A percentile compares a stretch with the other conserved stretches of the same genome.
phyloP scores from a whole-genome alignment of 768 basidiomycete genomes.

The Coprinopsis cinerea region DNA sequence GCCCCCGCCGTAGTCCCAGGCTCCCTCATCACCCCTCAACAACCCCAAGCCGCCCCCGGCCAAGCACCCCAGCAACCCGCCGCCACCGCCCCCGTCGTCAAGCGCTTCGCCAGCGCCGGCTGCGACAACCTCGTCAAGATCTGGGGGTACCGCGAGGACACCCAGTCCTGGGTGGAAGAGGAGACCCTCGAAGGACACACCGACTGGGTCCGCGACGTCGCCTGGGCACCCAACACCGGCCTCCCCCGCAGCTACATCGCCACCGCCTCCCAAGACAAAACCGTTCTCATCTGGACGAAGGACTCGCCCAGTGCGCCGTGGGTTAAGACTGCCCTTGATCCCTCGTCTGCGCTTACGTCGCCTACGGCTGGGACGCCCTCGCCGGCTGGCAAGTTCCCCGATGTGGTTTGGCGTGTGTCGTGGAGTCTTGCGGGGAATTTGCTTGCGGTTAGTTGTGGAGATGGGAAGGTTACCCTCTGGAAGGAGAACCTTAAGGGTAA shows the following conservation, averaged over 20 bases:
- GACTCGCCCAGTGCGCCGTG: slow-evolving; percentile 68
- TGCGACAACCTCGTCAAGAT: slow-evolving; percentile 95
- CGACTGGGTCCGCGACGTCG: slow-evolving; percentile 99
- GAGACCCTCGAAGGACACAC: slow-evolving; percentile 88
- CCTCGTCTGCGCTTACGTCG: slow-evolving; percentile 45
- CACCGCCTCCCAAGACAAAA: slow-evolving; percentile 91
- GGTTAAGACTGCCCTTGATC: slow-evolving; percentile 78
- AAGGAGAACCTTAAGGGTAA: slow-evolving; percentile 93
- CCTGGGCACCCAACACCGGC: slow-evolving; percentile 97
- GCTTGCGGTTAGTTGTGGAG: slow-evolving; percentile 93
- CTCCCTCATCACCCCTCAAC: slow-evolving; percentile 71
- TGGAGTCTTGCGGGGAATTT: slow-evolving; percentile 98
- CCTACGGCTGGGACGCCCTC: slow-evolving; percentile 38
- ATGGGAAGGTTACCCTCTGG: slow-evolving; percentile 97
- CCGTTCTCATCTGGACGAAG: slow-evolving; percentile 89
- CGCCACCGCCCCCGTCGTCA: slow-evolving; percentile 48
- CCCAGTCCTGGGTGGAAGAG: slow-evolving; percentile 87
- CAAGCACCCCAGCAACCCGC: slow-evolving; percentile 34
- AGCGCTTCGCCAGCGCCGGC: slow-evolving; percentile 92
- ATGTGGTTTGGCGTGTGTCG: slow-evolving; percentile 97
- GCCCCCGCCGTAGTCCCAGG: slow-evolving; percentile 87
- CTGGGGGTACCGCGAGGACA: slow-evolving; percentile 86
- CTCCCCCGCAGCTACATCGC: slow-evolving; percentile 93
- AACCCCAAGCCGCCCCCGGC: slow-evolving; percentile 39
- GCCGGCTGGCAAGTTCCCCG: slow-evolving; percentile 80